Evolutionary conservation across 169 alveolate genomes (phyloP), one percentile per base, ranked within the genome.

Genomic region (Nephromyces sp.): DNA sequence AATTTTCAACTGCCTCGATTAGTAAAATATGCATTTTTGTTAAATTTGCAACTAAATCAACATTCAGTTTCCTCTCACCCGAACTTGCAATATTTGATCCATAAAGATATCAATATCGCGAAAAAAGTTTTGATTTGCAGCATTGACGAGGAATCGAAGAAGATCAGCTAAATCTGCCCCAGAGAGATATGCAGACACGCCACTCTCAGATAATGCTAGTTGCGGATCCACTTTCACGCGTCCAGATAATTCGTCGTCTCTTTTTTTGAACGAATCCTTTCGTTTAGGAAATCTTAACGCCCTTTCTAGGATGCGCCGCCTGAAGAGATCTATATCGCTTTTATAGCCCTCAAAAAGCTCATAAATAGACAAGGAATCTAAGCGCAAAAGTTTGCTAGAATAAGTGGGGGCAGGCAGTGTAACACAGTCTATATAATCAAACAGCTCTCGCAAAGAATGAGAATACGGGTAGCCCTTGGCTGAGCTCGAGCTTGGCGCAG

Each of bases 41-140:
- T n/a, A n/a, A n/a, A n/a, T n/a, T n/a, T n/a, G n/a, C n/a, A n/a
- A n/a, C n/a, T n/a, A n/a, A n/a, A n/a, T n/a, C n/a, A n/a, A n/a
- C 57, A 43, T 43, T n/a, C 57, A 43, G n/a, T 15, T 43, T 43
- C n/a, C 15, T 0, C 71, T 28, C 24, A 75, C 82, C 66, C 82
- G 71, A 1, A 75, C 63, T n/a, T 72, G 32, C 22, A 74, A 75
- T 75, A 68, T 68, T 63, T 75, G 82, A 32, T 75, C 57, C 82
- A 75, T 75, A 52, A 75, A 75, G 82, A 66, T 57, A 33, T 75
- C 65, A 0, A 75, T 65, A 70, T 68, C 75, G 32, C 61, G 76
- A 51, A 74, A 74, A 70, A 67, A 64, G 27, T 74, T 74, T 1
- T 57, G 69, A 35, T 74, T 74, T 3, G 81, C 81, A 0, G 82